Evolutionary conservation across 495 filamentous ascomycete genomes (phyloP), one percentile per base, ranked within the genome.

Genomic region (Hyaloscypha hepaticicola): DNA sequence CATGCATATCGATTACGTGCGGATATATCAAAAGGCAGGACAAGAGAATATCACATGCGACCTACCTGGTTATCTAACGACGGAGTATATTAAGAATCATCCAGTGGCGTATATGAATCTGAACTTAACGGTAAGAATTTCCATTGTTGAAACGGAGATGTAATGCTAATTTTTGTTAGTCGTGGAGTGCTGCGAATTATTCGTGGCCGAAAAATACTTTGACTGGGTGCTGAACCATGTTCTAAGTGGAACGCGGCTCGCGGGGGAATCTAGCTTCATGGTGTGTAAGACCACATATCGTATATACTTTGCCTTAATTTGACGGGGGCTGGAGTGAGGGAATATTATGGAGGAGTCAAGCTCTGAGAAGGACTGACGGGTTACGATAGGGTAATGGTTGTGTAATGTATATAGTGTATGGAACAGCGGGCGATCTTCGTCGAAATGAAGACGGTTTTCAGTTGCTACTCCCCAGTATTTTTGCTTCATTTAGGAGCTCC

Each of bases 1-100:
- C 57, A 86, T 91, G 82, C 83, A 87, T 2, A 77, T 92, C 55
- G 89, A 93, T 69, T 91, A 90, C 71, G 77, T 93, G 33, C 82
- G 90, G 7, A 88, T 91, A 58, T 93, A 91, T 70, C 89, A 92
- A 72, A 82, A 87, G 63, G 76, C 82, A 7, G 83, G 83, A 57
- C 16, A 69, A 11, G 24, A 28, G 34, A 83, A 80, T 56, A 74
- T 92, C 25, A 90, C 88, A 27, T 92, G 90, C 74, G 90, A 93
- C 76, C 90, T 90, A 1, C 79, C 78, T 5, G 88, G 82, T 0
- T 92, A 85, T 72, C 81, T 83, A 64, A 92, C 89, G 11, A 90
- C 88, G 1, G 65, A 78, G 26, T 92, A 92, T 72, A 93, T 92
- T 61, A 72, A 77, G 34, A 72, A 83, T 6, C 90, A 93, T 68